A percentile compares a stretch with the other conserved stretches of the same genome.
phyloP scores from a whole-genome alignment of 352 stramenopile species.

The Pythium folliculosum region DNA sequence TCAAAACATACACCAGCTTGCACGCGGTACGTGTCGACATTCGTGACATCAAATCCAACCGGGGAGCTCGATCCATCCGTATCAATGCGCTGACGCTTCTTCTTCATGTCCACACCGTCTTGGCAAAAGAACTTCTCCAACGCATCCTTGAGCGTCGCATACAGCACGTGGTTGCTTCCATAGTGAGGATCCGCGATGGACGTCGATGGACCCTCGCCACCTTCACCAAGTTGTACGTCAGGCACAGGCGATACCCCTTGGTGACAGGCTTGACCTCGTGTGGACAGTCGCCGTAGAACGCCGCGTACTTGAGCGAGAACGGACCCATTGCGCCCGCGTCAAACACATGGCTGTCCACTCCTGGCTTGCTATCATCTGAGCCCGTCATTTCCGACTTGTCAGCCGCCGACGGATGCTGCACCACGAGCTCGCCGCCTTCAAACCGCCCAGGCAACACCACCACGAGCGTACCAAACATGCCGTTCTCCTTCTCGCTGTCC shows the following conservation, averaged over 20 bases:
- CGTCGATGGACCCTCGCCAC: background rate
- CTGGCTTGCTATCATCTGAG: background rate
- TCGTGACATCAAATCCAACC: constrained; percentile 3
- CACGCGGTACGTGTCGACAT: background rate
- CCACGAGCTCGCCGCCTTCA: constrained; percentile 18
- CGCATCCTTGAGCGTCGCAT: constrained; percentile 8
- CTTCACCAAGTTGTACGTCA: constrained; percentile 28
- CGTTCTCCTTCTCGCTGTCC: constrained; percentile 51
- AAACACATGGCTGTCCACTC: constrained; percentile 1
- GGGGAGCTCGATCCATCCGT: background rate
- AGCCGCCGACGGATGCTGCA: constrained; percentile 13
- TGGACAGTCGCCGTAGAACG: constrained; percentile 27
- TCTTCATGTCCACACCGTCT: background rate
- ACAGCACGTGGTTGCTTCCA: constrained; percentile 3
- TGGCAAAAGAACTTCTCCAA: constrained; percentile 15
- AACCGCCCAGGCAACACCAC: constrained; percentile 38
- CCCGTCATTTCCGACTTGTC: background rate
- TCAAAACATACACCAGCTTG: constrained; percentile 16
- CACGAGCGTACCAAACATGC: constrained; percentile 54
- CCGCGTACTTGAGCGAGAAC: constrained; percentile 24
- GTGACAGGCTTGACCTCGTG: constrained; percentile 24
- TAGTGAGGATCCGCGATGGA: background rate
- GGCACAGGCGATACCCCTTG: constrained; percentile 19
- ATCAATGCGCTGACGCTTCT: constrained; percentile 4
- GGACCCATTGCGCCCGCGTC: constrained; percentile 3